Percentiles rank a stretch among this genome's conserved stretches.
phyloP scores from a whole-genome alignment of 768 basidiomycete species.

The Russula foetens region DNA sequence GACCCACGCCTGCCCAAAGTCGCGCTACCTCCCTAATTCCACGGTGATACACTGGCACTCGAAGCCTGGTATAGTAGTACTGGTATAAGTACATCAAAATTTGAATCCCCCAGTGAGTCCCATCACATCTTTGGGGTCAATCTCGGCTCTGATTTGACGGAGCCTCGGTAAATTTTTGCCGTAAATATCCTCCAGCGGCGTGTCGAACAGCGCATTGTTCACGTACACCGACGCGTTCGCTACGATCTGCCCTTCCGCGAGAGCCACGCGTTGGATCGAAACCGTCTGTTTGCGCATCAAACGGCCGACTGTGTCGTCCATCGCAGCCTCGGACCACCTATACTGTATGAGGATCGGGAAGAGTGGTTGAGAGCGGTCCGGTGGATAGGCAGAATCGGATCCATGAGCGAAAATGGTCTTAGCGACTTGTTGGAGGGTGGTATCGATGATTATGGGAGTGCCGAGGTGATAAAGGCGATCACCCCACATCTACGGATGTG shows the following conservation, averaged over 20 bases:
- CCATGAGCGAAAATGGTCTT: slow-evolving; percentile 1
- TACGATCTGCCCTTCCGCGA: slow-evolving; percentile 21
- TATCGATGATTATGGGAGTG: background rate
- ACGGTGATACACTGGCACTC: no score
- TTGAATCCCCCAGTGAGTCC: slow-evolving; percentile 22
- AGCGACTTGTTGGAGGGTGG: background rate
- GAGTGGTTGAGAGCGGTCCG: slow-evolving; percentile 5
- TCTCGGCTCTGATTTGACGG: background rate
- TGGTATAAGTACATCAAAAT: background rate
- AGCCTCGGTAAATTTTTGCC: slow-evolving; percentile 15
- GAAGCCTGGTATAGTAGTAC: no score
- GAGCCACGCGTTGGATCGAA: background rate
- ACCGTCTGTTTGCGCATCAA: slow-evolving; percentile 25
- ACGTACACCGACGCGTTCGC: slow-evolving; percentile 9
- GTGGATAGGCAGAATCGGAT: slow-evolving; percentile 10
- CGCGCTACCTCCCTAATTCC: no score
- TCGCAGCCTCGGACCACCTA: slow-evolving; percentile 15
- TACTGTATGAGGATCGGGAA: background rate
- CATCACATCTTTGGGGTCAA: slow-evolving; percentile 23
- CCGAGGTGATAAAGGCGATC: background rate
- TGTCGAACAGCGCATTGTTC: slow-evolving; percentile 18
- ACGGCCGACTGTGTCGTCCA: slow-evolving; percentile 34
- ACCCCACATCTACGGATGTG: slow-evolving; percentile 1
- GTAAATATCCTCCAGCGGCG: slow-evolving; percentile 16
- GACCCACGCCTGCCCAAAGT: no score